These are phyloP conservation scores for Curvularia eragrostidis DNA, from an alignment of 2,329 filamentous ascomycete genomes.

Conservation along the genomic window DNA sequence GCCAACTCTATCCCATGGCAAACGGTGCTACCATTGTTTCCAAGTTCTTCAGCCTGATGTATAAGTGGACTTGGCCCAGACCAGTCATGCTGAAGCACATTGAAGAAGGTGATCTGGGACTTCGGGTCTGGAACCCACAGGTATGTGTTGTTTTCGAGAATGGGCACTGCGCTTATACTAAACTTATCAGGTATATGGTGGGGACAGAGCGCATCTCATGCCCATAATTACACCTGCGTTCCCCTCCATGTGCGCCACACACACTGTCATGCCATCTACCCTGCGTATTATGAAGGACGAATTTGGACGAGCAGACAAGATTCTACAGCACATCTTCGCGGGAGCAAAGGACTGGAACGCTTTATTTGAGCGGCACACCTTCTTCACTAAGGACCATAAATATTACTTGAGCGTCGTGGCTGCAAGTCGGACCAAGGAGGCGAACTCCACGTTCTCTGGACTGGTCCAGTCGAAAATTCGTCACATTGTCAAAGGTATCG, in stretches of 20 bases:
- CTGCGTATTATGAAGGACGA: conserved; percentile 84
- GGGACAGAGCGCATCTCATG: conserved; percentile 89
- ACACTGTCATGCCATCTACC: conserved; percentile 89
- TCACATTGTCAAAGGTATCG: conserved; percentile 81
- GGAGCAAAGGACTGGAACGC: conserved; percentile 84
- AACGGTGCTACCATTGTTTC: conserved; percentile 85
- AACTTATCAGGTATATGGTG: conserved; percentile 70
- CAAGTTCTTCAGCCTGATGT: conserved; percentile 94
- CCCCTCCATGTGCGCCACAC: conserved; percentile 96
- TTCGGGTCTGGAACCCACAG: conserved; percentile 93
- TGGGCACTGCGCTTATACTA: conserved; percentile 21
- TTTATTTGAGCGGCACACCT: conserved; percentile 86
- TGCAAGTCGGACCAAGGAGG: conserved; percentile 81
- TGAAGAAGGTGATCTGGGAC: conserved; percentile 79
- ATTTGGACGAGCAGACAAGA: conserved; percentile 75
- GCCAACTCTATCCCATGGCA: conserved; percentile 93
- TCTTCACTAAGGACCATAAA: conserved; percentile 92
- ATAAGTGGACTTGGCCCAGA: conserved; percentile 90
- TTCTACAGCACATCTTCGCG: conserved; percentile 79
- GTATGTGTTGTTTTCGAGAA: conserved; percentile 55
- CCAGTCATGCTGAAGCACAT: conserved; percentile 91
- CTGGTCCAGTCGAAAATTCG: conserved; percentile 93
- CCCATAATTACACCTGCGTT: conserved; percentile 98
- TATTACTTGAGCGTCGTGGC: conserved; percentile 92
- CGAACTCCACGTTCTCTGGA: conserved; percentile 86